phyloP scores from a whole-genome alignment of 1,139 yeast species.

The Geotrichum klebahnii region DNA sequence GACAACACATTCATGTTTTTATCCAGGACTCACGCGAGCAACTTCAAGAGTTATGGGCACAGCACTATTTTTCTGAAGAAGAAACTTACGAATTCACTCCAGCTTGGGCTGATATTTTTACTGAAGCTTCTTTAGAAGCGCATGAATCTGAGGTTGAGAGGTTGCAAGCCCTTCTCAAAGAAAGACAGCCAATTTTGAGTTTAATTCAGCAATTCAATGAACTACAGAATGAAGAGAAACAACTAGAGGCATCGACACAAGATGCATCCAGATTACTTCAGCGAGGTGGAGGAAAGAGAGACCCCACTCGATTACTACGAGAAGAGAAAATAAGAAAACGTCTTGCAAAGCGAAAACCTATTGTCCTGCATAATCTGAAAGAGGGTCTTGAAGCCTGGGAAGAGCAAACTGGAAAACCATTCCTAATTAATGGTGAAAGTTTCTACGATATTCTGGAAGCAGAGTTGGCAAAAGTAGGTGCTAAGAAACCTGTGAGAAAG shows the following conservation, averaged over 20 bases:
- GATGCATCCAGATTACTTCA: slow-evolving; percentile 77
- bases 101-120: slow-evolving; percentile 42
- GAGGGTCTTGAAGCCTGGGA: slow-evolving; percentile 50
- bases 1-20: slow-evolving; percentile 61
- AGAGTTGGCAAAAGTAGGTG: slow-evolving; percentile 24
- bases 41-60: slow-evolving; percentile 59
- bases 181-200: slow-evolving; percentile 53
- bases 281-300: slow-evolving; percentile 52
- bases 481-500: slow-evolving; percentile 18
- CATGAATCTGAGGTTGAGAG: slow-evolving; percentile 61
- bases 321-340: slow-evolving; percentile 76
- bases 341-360: slow-evolving; percentile 64
- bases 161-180: slow-evolving; percentile 50
- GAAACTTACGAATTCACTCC: slow-evolving; percentile 41
- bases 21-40: slow-evolving; percentile 57
- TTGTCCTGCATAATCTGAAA: slow-evolving; percentile 52
- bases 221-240: slow-evolving; percentile 56
- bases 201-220: slow-evolving; percentile 53
- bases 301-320: slow-evolving; percentile 66
- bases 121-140: slow-evolving; percentile 52
- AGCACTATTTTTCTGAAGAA: slow-evolving; percentile 54
- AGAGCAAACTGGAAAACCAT: slow-evolving; percentile 37
- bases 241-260: slow-evolving; percentile 63
- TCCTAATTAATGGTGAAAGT: slow-evolving; percentile 35
- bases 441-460: slow-evolving; percentile 29